phyloP scores from a whole-genome alignment of 2,329 filamentous ascomycete genomes.

The Neospermospora avenae region DNA sequence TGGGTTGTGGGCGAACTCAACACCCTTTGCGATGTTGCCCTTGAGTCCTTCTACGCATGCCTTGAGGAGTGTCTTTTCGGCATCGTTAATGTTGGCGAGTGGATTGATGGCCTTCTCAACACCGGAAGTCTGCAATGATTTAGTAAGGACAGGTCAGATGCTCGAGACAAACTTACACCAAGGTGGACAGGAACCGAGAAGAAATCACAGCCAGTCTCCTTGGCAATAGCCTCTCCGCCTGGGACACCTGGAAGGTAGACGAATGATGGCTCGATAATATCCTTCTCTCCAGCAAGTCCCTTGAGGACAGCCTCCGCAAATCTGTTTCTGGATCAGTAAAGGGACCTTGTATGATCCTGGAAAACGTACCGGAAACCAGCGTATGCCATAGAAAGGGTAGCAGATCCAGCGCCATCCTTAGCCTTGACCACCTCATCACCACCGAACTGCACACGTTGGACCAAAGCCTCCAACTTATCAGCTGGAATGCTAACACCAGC shows the following conservation, averaged over 20 bases:
- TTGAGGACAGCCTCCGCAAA: constrained; percentile 94
- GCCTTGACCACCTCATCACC: constrained; percentile 96
- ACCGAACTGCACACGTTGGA: constrained; percentile 96
- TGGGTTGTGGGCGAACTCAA: constrained; percentile 83
- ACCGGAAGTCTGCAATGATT: constrained; percentile 63
- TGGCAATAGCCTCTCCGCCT: constrained; percentile 80
- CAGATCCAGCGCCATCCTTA: constrained; percentile 87
- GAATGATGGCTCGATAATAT: constrained; percentile 90
- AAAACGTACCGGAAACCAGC: constrained; percentile 78
- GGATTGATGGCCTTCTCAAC: constrained; percentile 83
- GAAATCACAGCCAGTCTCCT: constrained; percentile 83
- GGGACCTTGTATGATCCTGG: neutral
- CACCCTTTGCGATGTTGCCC: constrained; percentile 91
- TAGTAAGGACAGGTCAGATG: constrained; percentile 30
- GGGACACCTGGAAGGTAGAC: constrained; percentile 90
- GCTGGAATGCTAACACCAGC: constrained; percentile 74
- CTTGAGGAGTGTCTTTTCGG: constrained; percentile 85
- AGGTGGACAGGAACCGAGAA: constrained; percentile 97
- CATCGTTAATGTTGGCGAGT: constrained; percentile 71
- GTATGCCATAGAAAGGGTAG: constrained; percentile 92
- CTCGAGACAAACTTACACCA: constrained; percentile 62
- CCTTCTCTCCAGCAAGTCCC: constrained; percentile 90
- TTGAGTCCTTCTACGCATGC: constrained; percentile 74
- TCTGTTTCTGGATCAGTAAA: constrained; percentile 42
- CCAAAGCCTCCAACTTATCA: constrained; percentile 85